Evolutionary conservation across 345 rosid genomes (phyloP).

Genomic region (Salix dunnii): DNA sequence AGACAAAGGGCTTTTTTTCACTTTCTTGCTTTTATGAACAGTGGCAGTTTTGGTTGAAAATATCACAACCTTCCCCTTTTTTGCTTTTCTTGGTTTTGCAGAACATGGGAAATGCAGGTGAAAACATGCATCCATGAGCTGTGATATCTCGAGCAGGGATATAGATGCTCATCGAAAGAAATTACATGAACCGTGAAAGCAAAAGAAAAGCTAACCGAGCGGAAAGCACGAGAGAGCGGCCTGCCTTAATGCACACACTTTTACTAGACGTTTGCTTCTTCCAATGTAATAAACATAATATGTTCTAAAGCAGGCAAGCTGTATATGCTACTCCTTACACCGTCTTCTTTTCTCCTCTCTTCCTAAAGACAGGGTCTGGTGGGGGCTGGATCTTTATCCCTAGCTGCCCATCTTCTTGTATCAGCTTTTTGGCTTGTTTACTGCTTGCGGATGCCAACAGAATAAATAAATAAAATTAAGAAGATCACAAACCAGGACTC

Average conservation of each 20-base stretch:
- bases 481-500: neutral
- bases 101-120: neutral
- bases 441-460: neutral
- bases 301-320: neutral
- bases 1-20: conserved; percentile 10
- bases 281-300: neutral
- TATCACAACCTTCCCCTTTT: conserved; percentile 33
- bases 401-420: neutral
- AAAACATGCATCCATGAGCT: conserved; percentile 14
- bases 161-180: neutral
- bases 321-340: neutral
- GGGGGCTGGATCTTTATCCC: neutral
- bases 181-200: neutral
- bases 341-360: neutral
- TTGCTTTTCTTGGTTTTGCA: conserved; percentile 28
- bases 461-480: too few species aligned
- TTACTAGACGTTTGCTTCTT: conserved; percentile 2
- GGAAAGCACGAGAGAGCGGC: conserved; percentile 23
- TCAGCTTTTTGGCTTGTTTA: neutral
- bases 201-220: neutral
- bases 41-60: conserved; percentile 37
- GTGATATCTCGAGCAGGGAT: neutral
- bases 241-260: neutral
- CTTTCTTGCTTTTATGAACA: conserved; percentile 36
- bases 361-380: neutral